These are phyloP conservation scores for Physcia stellaris DNA, from an alignment of 495 filamentous ascomycete genomes.

Conservation along the genomic window DNA sequence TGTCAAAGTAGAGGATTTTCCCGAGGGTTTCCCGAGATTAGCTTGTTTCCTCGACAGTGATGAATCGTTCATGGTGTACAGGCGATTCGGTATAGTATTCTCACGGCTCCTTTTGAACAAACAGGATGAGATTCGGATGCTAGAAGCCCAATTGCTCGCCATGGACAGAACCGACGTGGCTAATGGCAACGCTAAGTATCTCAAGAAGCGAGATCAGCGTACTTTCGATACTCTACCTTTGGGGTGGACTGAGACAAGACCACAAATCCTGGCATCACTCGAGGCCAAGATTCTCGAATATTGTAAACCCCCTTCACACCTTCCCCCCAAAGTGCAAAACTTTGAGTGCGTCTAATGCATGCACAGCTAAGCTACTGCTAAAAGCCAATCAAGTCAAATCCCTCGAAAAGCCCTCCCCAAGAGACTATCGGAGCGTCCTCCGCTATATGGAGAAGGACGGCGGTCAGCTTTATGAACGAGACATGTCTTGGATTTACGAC, in stretches of 20 bases:
- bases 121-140: slow-evolving; percentile 15
- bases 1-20: slow-evolving; percentile 17
- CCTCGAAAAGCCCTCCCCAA: slow-evolving; percentile 19
- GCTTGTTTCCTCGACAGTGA: slow-evolving; percentile 17
- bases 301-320: slow-evolving; percentile 10
- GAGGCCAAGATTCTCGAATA: slow-evolving; percentile 22
- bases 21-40: slow-evolving; percentile 13
- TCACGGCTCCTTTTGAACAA: slow-evolving; percentile 14
- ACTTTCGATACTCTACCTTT: not conserved
- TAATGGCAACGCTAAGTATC: slow-evolving; percentile 1
- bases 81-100: slow-evolving; percentile 13
- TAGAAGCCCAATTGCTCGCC: slow-evolving; percentile 9
- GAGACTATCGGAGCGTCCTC: slow-evolving; percentile 25
- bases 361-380: slow-evolving; percentile 21
- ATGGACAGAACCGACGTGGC: slow-evolving; percentile 11
- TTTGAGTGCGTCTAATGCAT: no score
- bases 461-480: slow-evolving; percentile 17
- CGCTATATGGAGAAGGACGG: slow-evolving; percentile 20
- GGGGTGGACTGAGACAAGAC: slow-evolving; percentile 7
- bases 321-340: not conserved
- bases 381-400: slow-evolving; percentile 22
- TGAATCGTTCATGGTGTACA: slow-evolving; percentile 16
- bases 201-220: slow-evolving; percentile 4
- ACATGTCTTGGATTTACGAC: slow-evolving; percentile 20
- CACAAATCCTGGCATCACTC: slow-evolving; percentile 18